Evolutionary conservation across 2,329 filamentous ascomycete species (phyloP).

Genomic region (Trichoderma citrinoviride): DNA sequence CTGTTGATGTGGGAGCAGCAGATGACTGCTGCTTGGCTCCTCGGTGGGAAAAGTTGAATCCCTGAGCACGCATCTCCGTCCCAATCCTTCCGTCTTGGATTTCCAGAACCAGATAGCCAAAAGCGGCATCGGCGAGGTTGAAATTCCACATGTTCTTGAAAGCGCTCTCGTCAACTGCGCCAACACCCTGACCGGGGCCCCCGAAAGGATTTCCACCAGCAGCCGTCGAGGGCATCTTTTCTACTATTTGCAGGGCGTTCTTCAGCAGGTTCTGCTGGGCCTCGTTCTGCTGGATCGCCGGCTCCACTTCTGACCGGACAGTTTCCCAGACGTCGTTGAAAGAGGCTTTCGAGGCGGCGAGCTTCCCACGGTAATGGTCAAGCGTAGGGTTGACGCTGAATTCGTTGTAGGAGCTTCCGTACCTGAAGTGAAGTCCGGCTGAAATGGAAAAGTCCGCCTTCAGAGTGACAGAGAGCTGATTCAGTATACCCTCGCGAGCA

Average conservation of each 20-base stretch:
- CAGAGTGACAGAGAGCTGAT: constrained; percentile 93
- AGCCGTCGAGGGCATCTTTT: constrained; percentile 95
- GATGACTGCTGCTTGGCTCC: constrained; percentile 70
- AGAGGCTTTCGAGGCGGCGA: constrained; percentile 94
- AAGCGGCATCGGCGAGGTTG: constrained; percentile 94
- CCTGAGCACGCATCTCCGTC: constrained; percentile 97
- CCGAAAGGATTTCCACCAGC: constrained; percentile 97
- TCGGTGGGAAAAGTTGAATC: constrained; percentile 98
- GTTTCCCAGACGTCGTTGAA: constrained; percentile 99
- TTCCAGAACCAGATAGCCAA: constrained; percentile 92
- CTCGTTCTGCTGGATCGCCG: constrained; percentile 89
- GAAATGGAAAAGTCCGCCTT: constrained; percentile 99
- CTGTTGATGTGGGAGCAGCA: constrained; percentile 31
- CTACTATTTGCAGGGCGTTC: constrained; percentile 88
- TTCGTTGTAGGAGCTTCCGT: constrained; percentile 99
- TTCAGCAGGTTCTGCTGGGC: constrained; percentile 89
- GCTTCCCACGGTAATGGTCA: constrained; percentile 97
- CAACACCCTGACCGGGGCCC: constrained; percentile 71
- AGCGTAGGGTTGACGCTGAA: constrained; percentile 98
- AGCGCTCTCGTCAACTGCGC: constrained; percentile 94
- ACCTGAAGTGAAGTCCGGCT: constrained; percentile 95
- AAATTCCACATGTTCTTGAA: constrained; percentile 99
- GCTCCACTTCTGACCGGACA: constrained; percentile 92
- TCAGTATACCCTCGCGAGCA: constrained; percentile 91
- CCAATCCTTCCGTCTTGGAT: constrained; percentile 94